Conservation (phyloP, 306 rosid species). For the Arachis hypogaea region DNA sequence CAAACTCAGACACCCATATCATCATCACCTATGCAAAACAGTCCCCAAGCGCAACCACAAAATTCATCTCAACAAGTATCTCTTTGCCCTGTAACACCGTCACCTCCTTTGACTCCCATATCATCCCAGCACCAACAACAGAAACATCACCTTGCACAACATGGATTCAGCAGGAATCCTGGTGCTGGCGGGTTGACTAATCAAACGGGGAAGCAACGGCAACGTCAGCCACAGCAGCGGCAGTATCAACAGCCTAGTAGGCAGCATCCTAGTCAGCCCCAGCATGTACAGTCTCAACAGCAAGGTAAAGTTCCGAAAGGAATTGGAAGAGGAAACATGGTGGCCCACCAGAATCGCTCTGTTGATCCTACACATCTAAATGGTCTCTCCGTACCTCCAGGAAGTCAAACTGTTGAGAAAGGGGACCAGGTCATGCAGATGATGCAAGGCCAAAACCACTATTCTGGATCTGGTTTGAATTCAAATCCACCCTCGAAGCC, state of each 20-base stretch:
- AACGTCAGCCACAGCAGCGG: constrained; percentile 69
- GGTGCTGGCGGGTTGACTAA: constrained; percentile 62
- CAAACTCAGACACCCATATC: constrained; percentile 79
- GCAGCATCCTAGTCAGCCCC: constrained; percentile 91
- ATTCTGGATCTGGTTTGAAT: constrained; percentile 73
- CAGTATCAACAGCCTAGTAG: constrained; percentile 82
- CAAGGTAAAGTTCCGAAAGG: constrained; percentile 82
- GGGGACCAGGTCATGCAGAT: constrained; percentile 79
- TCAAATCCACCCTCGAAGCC: constrained; percentile 70
- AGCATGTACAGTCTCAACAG: constrained; percentile 74
- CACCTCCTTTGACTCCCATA: constrained; percentile 71
- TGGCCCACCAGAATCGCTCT: constrained; percentile 68
- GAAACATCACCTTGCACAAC: constrained; percentile 83
- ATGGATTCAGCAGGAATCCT: constrained; percentile 78
- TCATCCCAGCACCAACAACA: constrained; percentile 86
- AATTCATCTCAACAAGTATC: constrained; percentile 70
- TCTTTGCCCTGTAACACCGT: constrained; percentile 59
- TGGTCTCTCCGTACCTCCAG: constrained; percentile 74
- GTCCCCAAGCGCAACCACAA: constrained; percentile 72
- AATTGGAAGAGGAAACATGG: constrained; percentile 72
- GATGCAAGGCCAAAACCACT: constrained; percentile 76
- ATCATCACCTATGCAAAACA: constrained; percentile 65
- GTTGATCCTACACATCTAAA: constrained; percentile 76
- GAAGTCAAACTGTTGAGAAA: constrained; percentile 84
- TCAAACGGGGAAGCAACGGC: constrained; percentile 80